These are phyloP conservation scores for Cucurbita argyrosperma DNA, from an alignment of 306 rosid species.

Conservation along the genomic window DNA sequence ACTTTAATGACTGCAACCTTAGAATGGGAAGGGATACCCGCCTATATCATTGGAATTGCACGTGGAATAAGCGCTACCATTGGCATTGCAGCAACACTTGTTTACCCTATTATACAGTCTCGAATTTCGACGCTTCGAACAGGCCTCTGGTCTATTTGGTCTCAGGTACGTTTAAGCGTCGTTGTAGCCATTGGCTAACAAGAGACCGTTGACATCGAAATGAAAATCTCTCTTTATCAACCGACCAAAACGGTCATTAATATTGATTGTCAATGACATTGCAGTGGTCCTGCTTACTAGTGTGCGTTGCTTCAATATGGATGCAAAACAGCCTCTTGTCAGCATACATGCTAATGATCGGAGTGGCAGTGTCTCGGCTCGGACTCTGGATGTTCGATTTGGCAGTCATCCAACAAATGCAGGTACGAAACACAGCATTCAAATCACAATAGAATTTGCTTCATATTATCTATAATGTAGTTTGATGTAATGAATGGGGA, in stretches of 20 bases:
- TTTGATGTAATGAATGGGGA: background rate
- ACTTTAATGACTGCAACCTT: slow-evolving; percentile 83
- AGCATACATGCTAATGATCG: slow-evolving; percentile 57
- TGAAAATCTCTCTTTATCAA: background rate
- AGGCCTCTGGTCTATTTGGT: slow-evolving; percentile 84
- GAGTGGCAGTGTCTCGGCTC: slow-evolving; percentile 74
- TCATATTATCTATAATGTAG: background rate
- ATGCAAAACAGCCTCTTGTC: slow-evolving; percentile 24
- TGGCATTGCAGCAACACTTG: slow-evolving; percentile 62
- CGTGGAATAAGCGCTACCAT: slow-evolving; percentile 57
- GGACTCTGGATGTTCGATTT: slow-evolving; percentile 91
- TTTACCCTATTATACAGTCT: slow-evolving; percentile 47
- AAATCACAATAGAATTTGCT: background rate
- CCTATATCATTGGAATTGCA: slow-evolving; percentile 54
- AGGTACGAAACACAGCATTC: slow-evolving; percentile 18
- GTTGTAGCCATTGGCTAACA: background rate
- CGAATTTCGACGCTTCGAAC: slow-evolving; percentile 51
- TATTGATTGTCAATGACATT: slow-evolving; percentile 1
- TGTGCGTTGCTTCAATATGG: slow-evolving; percentile 55
- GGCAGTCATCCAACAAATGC: slow-evolving; percentile 84
- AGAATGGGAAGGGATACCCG: slow-evolving; percentile 81
- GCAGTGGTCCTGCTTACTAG: slow-evolving; percentile 68
- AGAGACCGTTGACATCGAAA: background rate
- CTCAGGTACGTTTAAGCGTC: slow-evolving; percentile 34
- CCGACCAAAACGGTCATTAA: background rate